Evolutionary conservation across 2,329 filamentous ascomycete species (phyloP).

Genomic region (Penicillium sp.): DNA sequence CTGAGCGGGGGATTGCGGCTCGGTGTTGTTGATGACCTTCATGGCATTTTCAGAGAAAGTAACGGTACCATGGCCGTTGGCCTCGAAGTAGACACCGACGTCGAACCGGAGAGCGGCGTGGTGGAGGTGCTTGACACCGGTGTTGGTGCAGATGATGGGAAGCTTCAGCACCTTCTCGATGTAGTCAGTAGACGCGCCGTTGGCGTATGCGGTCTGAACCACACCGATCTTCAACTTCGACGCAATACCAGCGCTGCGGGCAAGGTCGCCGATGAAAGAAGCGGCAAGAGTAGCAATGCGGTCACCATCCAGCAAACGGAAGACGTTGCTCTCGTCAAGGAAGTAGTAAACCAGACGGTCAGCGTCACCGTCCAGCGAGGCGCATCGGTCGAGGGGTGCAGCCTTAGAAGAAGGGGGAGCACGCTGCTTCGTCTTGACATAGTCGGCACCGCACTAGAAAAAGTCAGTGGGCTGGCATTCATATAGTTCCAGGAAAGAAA

Average conservation of each 20-base stretch:
- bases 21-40: conserved; percentile 71
- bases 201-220: conserved; percentile 96
- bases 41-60: conserved; percentile 86
- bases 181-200: conserved; percentile 90
- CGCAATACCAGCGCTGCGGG: conserved; percentile 73
- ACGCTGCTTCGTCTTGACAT: conserved; percentile 93
- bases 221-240: conserved; percentile 87
- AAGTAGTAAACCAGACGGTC: conserved; percentile 97
- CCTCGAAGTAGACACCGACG: conserved; percentile 97
- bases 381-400: conserved; percentile 72
- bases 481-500: conserved; percentile 4
- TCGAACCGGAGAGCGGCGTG: conserved; percentile 95
- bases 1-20: conserved; percentile 88
- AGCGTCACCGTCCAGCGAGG: conserved; percentile 91
- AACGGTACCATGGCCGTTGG: conserved; percentile 95
- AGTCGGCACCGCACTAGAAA: conserved; percentile 83
- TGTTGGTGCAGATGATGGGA: conserved; percentile 88
- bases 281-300: conserved; percentile 93
- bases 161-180: conserved; percentile 84
- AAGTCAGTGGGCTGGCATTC: conserved; percentile 13
- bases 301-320: conserved; percentile 93
- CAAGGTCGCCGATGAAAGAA: conserved; percentile 87
- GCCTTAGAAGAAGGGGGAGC: conserved; percentile 81
- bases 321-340: conserved; percentile 74
- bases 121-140: conserved; percentile 95